Conservation (phyloP, 1,284 basidiomycete species). For the Irpex sp. region DNA sequence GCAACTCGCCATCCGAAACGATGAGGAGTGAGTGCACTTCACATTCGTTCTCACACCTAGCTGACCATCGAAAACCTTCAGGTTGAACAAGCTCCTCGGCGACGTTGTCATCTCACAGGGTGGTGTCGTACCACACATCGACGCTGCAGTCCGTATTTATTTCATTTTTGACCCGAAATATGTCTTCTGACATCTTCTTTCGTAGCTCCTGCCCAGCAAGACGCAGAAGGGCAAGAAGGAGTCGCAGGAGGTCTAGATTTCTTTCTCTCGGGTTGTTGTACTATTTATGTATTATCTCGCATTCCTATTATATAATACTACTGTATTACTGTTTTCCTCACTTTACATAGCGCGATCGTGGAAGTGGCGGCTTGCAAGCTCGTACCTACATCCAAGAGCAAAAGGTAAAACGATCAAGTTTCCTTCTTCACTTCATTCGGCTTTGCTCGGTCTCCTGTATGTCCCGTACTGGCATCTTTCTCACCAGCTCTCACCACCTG, state of each 20-base stretch:
- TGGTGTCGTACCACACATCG: conserved; percentile 73
- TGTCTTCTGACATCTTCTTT: neutral
- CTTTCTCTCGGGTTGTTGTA: conserved; percentile 16
- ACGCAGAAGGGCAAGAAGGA: conserved; percentile 38
- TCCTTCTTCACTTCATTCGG: too few species aligned
- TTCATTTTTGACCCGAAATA: neutral
- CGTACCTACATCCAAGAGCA: too few species aligned
- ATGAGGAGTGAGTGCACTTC: conserved; percentile 58
- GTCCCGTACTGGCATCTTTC: too few species aligned
- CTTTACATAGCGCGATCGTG: neutral
- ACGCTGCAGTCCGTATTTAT: conserved; percentile 35
- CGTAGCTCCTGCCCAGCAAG: conserved; percentile 57
- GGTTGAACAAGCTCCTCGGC: conserved; percentile 71
- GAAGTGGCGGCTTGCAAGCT: too few species aligned
- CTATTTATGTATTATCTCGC: conserved; percentile 28
- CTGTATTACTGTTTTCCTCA: conserved; percentile 5
- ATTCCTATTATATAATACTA: conserved; percentile 19
- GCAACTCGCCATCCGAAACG: conserved; percentile 86
- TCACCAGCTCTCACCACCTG: too few species aligned
- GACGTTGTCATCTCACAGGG: conserved; percentile 85
- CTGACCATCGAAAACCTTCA: too few species aligned
- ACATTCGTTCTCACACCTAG: too few species aligned
- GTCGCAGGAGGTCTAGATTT: conserved; percentile 34
- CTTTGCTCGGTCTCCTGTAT: too few species aligned
- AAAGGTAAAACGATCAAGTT: too few species aligned